Conservation (phyloP, 345 rosid species). For the Fremontodendron californicum region DNA sequence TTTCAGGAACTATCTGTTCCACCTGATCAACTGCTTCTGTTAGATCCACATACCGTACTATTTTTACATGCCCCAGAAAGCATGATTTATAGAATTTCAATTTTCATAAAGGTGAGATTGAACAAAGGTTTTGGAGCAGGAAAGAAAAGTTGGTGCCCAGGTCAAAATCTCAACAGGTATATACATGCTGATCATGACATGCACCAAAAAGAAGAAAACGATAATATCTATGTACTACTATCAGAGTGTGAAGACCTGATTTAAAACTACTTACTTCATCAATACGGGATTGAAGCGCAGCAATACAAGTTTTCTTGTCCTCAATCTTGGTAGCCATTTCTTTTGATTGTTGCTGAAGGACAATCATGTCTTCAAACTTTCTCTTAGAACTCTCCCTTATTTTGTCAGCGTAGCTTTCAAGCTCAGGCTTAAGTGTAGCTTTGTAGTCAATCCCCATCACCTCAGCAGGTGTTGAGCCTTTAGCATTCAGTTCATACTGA, state of each 20-base stretch:
- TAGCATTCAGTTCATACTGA: conserved; percentile 54
- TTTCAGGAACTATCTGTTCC: neutral
- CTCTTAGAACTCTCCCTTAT: conserved; percentile 49
- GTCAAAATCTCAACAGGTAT: neutral
- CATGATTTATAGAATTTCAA: neutral
- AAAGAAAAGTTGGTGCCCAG: neutral
- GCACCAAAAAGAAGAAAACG: neutral
- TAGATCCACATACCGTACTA: neutral
- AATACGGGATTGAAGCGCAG: conserved; percentile 45
- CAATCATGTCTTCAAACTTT: conserved; percentile 51
- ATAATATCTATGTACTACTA: neutral
- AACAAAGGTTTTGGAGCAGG: neutral
- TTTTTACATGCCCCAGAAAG: neutral
- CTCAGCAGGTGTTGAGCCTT: conserved; percentile 57
- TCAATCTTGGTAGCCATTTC: conserved; percentile 53
- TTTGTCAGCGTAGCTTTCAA: conserved; percentile 43
- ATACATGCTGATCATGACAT: neutral
- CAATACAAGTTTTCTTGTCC: conserved; percentile 35
- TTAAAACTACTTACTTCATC: conserved; percentile 42
- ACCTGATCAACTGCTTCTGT: neutral
- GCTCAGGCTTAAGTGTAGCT: conserved; percentile 54
- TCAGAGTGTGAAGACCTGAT: neutral
- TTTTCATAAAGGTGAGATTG: neutral
- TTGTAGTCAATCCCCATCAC: conserved; percentile 85
- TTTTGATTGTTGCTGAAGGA: conserved; percentile 52